These are phyloP conservation scores for Malassezia restricta DNA, from an alignment of 1,284 basidiomycete species.

Conservation along the genomic window DNA sequence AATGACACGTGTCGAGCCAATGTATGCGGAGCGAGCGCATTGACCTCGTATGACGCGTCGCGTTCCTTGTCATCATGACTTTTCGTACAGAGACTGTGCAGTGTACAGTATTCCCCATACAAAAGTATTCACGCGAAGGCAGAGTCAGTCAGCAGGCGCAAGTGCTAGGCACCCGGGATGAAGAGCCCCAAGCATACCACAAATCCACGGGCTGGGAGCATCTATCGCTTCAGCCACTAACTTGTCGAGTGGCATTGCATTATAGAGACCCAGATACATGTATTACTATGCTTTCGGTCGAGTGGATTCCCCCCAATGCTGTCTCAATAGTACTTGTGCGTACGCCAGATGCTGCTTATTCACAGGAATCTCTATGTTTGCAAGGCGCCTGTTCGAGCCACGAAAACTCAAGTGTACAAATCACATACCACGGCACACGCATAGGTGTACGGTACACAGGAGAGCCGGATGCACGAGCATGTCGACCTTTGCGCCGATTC, in stretches of 20 bases:
- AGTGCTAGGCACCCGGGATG: neutral
- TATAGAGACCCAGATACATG: too few species aligned
- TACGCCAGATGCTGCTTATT: too few species aligned
- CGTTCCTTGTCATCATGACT: neutral
- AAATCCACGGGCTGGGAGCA: constrained; percentile 7
- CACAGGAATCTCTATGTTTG: neutral
- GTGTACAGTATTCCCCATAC: neutral
- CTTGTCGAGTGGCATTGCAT: neutral
- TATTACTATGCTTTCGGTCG: too few species aligned
- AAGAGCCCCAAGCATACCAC: neutral
- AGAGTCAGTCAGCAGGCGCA: neutral
- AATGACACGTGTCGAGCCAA: too few species aligned
- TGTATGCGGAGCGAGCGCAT: too few species aligned
- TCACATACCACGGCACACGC: constrained; percentile 1
- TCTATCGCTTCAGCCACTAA: constrained; percentile 10
- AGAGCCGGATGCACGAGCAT: neutral
- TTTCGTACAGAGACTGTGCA: neutral
- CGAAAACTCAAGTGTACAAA: neutral
- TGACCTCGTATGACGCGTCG: too few species aligned
- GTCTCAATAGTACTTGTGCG: too few species aligned
- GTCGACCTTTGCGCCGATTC: neutral
- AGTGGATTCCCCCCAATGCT: too few species aligned
- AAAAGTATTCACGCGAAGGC: neutral
- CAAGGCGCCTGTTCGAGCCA: neutral
- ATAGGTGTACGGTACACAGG: constrained; percentile 5